Conservation (phyloP, 495 filamentous ascomycete species). For the Sordaria brevicollis region DNA sequence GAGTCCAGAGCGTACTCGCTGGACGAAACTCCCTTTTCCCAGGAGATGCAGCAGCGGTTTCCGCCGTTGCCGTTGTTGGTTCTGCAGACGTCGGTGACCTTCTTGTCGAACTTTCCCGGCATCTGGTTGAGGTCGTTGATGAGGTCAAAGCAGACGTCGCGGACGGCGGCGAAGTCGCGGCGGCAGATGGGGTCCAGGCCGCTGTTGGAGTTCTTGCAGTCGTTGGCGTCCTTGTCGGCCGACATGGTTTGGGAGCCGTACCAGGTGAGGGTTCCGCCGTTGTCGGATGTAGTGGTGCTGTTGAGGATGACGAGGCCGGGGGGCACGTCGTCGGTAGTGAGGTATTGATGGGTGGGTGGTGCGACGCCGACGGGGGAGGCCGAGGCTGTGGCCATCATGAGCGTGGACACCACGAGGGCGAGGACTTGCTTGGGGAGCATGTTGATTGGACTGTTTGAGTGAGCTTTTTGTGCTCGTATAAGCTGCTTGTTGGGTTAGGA, state of each 20-base stretch:
- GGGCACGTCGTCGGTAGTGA: neutral
- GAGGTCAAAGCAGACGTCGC: neutral
- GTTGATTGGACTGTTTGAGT: no score
- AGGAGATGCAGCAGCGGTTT: neutral
- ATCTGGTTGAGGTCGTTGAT: neutral
- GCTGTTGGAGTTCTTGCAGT: no score
- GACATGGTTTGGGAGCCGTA: neutral
- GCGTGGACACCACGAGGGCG: no score
- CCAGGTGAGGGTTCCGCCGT: neutral
- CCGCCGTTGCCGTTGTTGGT: neutral
- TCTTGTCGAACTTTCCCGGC: neutral
- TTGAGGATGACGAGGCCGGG: neutral
- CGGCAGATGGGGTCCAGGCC: neutral
- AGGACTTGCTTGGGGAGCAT: no score
- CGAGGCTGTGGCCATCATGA: no score
- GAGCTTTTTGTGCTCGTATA: no score
- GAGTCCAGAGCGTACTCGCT: no score
- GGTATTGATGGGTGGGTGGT: neutral
- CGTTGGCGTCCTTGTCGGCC: neutral
- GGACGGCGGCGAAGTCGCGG: neutral
- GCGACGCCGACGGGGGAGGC: no score
- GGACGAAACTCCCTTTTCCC: neutral
- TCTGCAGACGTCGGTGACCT: neutral
- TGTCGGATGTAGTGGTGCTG: neutral
- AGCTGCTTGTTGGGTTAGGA: no score